Conservation (phyloP, 2,329 filamentous ascomycete genomes). For the Aplosporella prunicola region DNA sequence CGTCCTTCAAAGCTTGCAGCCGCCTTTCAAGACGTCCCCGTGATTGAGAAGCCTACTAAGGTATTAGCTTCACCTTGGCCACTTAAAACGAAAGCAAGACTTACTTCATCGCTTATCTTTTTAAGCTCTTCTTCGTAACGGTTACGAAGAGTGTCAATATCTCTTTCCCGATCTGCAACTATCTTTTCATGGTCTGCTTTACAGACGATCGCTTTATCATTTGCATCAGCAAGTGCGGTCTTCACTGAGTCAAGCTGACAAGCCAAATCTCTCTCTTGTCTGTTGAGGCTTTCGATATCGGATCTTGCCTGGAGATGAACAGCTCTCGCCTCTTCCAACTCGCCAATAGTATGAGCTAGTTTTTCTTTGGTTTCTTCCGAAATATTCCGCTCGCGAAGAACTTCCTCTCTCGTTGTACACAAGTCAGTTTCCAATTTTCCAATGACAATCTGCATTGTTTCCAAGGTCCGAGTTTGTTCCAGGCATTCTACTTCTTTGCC, state of each 20-base stretch:
- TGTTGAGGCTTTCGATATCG: conserved; percentile 19
- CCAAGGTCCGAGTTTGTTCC: conserved; percentile 14
- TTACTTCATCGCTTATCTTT: not conserved
- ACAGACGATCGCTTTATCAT: not conserved
- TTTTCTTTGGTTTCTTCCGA: conserved; percentile 24
- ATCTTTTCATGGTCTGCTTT: not conserved
- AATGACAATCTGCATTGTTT: conserved; percentile 8
- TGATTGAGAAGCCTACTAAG: not conserved
- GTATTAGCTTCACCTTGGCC: not conserved
- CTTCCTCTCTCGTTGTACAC: not conserved
- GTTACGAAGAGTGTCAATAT: conserved; percentile 1
- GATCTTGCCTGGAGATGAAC: conserved; percentile 13
- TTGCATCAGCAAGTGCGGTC: not conserved
- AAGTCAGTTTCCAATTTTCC: not conserved
- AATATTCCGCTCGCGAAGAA: conserved; percentile 12
- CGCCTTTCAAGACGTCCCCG: not conserved
- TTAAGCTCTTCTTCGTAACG: conserved; percentile 1
- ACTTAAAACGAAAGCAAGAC: not conserved
- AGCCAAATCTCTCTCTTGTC: conserved; percentile 15
- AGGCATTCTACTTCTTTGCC: conserved; percentile 36
- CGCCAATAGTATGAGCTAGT: conserved; percentile 16
- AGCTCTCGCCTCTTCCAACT: conserved; percentile 17
- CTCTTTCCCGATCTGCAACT: not conserved
- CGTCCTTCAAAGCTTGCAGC: conserved; percentile 12
- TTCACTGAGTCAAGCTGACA: conserved; percentile 13